phyloP scores from a whole-genome alignment of 352 stramenopile species.

The Phytophthora hybrid region DNA sequence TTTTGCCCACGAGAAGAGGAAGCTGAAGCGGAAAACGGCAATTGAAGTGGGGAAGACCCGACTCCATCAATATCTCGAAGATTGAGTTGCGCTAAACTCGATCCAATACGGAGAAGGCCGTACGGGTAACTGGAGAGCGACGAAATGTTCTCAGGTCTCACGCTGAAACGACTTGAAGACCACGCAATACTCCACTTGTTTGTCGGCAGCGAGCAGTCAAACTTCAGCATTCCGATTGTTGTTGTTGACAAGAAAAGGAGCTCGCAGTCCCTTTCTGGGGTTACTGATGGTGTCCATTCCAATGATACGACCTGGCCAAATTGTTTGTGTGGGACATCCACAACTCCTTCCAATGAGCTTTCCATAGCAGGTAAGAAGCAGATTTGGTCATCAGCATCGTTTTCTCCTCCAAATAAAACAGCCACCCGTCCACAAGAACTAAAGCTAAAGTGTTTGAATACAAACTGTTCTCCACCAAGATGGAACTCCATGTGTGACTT shows the following conservation, averaged over 20 bases:
- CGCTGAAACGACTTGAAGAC: slow-evolving; percentile 68
- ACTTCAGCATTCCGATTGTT: slow-evolving; percentile 68
- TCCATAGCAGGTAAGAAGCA: slow-evolving; percentile 68
- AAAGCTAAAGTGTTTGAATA: slow-evolving; percentile 61
- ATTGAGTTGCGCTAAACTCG: slow-evolving; percentile 67
- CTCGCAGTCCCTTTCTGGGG: slow-evolving; percentile 58
- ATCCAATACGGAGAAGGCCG: slow-evolving; percentile 52
- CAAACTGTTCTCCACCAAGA: slow-evolving; percentile 39
- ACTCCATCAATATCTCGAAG: slow-evolving; percentile 56
- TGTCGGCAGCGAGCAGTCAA: slow-evolving; percentile 46
- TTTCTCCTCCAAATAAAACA: slow-evolving; percentile 56
- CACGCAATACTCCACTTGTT: slow-evolving; percentile 70
- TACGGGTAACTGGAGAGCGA: slow-evolving; percentile 65
- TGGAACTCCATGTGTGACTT: slow-evolving; percentile 53
- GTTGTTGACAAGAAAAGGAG: slow-evolving; percentile 75
- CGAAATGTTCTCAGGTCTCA: slow-evolving; percentile 57
- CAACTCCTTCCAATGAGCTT: slow-evolving; percentile 58
- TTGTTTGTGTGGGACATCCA: slow-evolving; percentile 64
- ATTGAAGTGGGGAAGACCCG: slow-evolving; percentile 22
- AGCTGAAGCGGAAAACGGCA: slow-evolving; percentile 13
- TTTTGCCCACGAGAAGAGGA: slow-evolving; percentile 4
- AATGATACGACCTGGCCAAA: slow-evolving; percentile 67
- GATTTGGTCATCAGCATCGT: slow-evolving; percentile 41
- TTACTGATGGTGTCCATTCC: slow-evolving; percentile 69
- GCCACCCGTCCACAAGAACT: slow-evolving; percentile 68